Base-by-base conservation (phyloP, 2,329 filamentous ascomycete genomes). In the Aspergillus amoenus region DNA sequence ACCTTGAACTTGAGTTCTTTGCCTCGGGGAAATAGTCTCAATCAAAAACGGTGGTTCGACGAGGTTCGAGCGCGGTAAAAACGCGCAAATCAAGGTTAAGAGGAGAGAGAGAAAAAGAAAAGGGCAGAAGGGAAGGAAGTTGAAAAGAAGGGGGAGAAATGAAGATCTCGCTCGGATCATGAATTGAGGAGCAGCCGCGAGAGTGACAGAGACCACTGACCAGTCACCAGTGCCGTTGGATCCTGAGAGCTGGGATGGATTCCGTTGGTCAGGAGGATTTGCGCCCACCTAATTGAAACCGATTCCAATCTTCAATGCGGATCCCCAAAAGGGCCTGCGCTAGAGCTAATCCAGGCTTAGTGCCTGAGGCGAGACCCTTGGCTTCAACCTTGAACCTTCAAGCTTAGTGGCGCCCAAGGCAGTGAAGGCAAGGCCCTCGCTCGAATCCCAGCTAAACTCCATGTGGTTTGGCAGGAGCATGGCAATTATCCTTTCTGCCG, bases 331-430 rank as follows among this genome's bases (percentile, higher is more conserved):
- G 58, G 59, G 60, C 59, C 56, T 53, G 58, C 55, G 61, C 60
- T 55, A 13, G 22, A 32, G 42, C 51, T 52, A 40, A 39, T 42
- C 44, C 30, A 27, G 49, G 48, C 18, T 55, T 42, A 32, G 32
- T 60, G 62, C 58, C 62, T 64, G 51, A 64, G 57, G 60, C 57
- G 40, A 47, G 53, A 39, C 40, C 49, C 54, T 47, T 30, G 27
- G 27, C 27, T 30, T 30, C 27, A 30, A 30, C 27, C 9, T 27
- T 24, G 44, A 13, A 15, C 43, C 43, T 24, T 9, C 21, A 18
- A 30, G n/a, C 44, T 13, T 17, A 34, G 11, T 30, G 15, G 9
- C 56, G 61, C 57, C 61, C 61, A 41, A 64, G 58, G 60, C 56
- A 46, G 21, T 18, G 3, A 5, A 15, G 12, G 9, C 27, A 30